Base-by-base conservation (phyloP, 306 rosid species). In the Fragaria nilgerrensis region DNA sequence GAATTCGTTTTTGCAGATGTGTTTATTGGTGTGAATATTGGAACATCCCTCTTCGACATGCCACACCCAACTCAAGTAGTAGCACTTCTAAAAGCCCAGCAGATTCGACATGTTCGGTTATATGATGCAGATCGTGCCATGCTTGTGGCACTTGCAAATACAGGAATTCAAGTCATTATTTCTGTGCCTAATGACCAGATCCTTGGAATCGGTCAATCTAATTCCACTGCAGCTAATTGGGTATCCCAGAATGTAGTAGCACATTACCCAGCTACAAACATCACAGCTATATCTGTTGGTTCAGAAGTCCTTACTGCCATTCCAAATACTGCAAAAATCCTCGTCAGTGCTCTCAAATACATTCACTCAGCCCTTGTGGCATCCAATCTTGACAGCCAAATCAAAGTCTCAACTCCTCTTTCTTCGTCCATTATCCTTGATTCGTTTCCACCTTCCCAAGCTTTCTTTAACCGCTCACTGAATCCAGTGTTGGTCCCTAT, bases 371-470 rank as follows among this genome's bases (percentile, higher is more conserved):
- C 96, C 34, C 91, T 92, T 1, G 84, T 90, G 20, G 95, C 97
- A 14, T 85, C 97, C 10, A 92, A 92, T 86, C 91, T 92, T 0
- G 96, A 92, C 78, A 86, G 88, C 47, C 90, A 88, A 70, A 85
- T 92, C 59, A 92, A 92, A 88, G 89, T 92, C 44, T 90, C 97
- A 1, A 88, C 96, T 2, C 93, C 97, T 10, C 87, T 90, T 77
- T 79, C 97, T 14, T 92, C 97, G 73, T 87, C 89, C 4, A 79
- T 90, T 55, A 92, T 92, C 83, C 96, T 92, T 5, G 97, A 92
- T 72, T 92, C 97, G 2, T 92, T 92, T 76, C 97, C 97, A 0
- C 97, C 97, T 73, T 92, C 95, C 22, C 97, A 92, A 81, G 97
- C 97, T 44, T 92, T 92, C 85, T 92, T 92, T 58, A 92, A 92